Evolutionary conservation across 2,329 filamentous ascomycete species (phyloP).

Genomic region (Trichoderma sp.): DNA sequence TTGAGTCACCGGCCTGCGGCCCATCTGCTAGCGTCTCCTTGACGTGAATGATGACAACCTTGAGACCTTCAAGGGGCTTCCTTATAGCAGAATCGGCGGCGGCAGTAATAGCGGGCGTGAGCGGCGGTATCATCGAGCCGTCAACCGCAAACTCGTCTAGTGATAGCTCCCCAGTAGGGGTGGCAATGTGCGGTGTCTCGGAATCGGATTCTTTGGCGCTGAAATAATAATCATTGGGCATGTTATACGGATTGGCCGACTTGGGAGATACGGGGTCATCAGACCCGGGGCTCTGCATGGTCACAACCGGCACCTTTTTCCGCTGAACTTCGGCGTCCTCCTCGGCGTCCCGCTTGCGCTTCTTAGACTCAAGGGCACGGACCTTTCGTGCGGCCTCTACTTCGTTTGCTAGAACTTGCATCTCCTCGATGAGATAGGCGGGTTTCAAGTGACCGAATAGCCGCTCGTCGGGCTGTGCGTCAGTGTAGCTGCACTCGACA

Average conservation of each 20-base stretch:
- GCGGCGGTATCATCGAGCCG: constrained; percentile 22
- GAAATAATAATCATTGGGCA: constrained; percentile 13
- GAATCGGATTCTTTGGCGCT: constrained; percentile 23
- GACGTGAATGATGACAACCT: constrained; percentile 87
- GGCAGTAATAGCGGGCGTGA: not conserved
- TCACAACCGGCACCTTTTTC: constrained; percentile 24
- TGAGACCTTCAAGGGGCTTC: constrained; percentile 67
- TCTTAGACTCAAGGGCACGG: constrained; percentile 50
- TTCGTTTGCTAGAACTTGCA: constrained; percentile 69
- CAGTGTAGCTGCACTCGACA: constrained; percentile 93
- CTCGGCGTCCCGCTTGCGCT: constrained; percentile 60
- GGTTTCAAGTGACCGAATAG: constrained; percentile 91
- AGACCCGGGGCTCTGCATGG: constrained; percentile 24
- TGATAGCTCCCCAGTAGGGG: constrained; percentile 50
- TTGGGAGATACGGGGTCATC: constrained; percentile 57
- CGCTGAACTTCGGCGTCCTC: constrained; percentile 27
- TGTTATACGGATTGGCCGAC: constrained; percentile 38
- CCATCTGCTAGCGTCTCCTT: constrained; percentile 83
- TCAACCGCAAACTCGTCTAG: constrained; percentile 41
- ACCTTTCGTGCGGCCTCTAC: constrained; percentile 57
- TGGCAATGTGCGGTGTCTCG: constrained; percentile 47
- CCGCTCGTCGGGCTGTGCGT: constrained; percentile 72
- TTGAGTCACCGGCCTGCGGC: constrained; percentile 62
- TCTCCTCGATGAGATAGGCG: constrained; percentile 76
- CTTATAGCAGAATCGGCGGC: constrained; percentile 24